These are phyloP conservation scores for Neoscytalidium dimidiatum DNA, from an alignment of 2,329 filamentous ascomycete species.

Conservation along the genomic window DNA sequence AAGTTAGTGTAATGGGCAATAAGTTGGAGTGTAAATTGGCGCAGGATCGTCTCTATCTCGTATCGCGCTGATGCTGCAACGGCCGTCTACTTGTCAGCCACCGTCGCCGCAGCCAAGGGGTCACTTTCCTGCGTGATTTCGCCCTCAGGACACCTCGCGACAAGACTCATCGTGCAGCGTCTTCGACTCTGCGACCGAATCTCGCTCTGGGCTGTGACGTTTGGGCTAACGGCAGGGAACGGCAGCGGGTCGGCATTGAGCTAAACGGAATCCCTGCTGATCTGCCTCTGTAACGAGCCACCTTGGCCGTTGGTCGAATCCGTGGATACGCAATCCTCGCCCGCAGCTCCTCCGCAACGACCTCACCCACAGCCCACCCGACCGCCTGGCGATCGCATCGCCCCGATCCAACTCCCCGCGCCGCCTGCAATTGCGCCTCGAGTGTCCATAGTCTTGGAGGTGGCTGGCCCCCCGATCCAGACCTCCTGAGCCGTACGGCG, in stretches of 20 bases:
- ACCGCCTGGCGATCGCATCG: slow-evolving; percentile 17
- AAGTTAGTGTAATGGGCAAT: background rate
- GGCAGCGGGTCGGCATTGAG: slow-evolving; percentile 8
- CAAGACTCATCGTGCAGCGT: background rate
- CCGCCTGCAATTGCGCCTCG: slow-evolving; percentile 11
- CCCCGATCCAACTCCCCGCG: slow-evolving; percentile 1
- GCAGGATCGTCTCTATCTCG: slow-evolving; percentile 12
- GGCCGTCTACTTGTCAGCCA: slow-evolving; percentile 5
- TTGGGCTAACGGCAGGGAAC: slow-evolving; percentile 9
- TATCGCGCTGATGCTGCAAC: slow-evolving; percentile 9
- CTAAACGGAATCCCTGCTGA: slow-evolving; percentile 18
- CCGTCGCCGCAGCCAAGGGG: slow-evolving; percentile 7
- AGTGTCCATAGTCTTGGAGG: background rate
- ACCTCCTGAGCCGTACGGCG: slow-evolving; percentile 20
- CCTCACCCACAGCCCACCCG: slow-evolving; percentile 16
- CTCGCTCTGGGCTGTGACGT: slow-evolving; percentile 4
- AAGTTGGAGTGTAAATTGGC: background rate
- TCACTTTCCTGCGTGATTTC: background rate
- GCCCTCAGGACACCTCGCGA: slow-evolving; percentile 9
- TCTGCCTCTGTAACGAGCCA: slow-evolving; percentile 19
- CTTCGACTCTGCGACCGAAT: background rate
- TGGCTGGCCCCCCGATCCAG: slow-evolving; percentile 14
- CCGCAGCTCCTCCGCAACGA: slow-evolving; percentile 12
- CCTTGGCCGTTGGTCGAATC: slow-evolving; percentile 16
- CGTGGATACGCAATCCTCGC: slow-evolving; percentile 15